A percentile compares a stretch with the other conserved stretches of the same genome.
phyloP scores from a whole-genome alignment of 2,329 filamentous ascomycete genomes.

The Colletotrichum caudatum region DNA sequence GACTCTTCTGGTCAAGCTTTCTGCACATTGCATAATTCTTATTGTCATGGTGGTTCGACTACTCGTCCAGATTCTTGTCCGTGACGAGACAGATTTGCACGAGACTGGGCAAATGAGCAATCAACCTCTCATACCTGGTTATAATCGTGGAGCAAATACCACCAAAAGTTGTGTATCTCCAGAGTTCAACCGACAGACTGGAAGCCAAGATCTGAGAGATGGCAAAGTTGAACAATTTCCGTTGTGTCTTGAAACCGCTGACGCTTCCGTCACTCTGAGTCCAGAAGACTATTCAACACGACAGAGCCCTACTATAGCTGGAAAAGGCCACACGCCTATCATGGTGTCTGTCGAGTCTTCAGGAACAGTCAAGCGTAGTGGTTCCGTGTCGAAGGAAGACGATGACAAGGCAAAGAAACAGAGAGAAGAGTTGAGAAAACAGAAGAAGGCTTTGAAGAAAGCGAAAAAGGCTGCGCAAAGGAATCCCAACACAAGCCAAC shows the following conservation, averaged over 20 bases:
- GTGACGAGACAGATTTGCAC: background rate
- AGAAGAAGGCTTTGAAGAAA: background rate
- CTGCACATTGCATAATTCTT: background rate
- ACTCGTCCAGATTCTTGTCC: background rate
- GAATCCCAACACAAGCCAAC: background rate
- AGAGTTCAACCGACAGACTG: too few species aligned
- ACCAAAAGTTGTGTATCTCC: background rate
- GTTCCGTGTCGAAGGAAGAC: too few species aligned
- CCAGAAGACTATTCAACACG: too few species aligned
- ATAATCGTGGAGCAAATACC: fast-evolving
- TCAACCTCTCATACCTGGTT: background rate
- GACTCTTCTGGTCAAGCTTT: background rate
- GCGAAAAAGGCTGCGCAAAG: background rate
- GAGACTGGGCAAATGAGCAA: background rate
- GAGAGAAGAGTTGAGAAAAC: background rate
- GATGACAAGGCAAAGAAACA: background rate
- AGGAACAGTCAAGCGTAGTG: background rate
- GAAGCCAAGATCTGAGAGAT: background rate
- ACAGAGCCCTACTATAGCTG: background rate
- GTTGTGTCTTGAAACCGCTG: too few species aligned
- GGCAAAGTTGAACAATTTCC: background rate
- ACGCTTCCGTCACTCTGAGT: too few species aligned
- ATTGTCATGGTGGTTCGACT: background rate
- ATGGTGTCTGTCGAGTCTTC: background rate
- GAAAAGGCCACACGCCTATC: background rate